Conservation (phyloP, 139 green algal species). For the Volvox reticuliferus region DNA sequence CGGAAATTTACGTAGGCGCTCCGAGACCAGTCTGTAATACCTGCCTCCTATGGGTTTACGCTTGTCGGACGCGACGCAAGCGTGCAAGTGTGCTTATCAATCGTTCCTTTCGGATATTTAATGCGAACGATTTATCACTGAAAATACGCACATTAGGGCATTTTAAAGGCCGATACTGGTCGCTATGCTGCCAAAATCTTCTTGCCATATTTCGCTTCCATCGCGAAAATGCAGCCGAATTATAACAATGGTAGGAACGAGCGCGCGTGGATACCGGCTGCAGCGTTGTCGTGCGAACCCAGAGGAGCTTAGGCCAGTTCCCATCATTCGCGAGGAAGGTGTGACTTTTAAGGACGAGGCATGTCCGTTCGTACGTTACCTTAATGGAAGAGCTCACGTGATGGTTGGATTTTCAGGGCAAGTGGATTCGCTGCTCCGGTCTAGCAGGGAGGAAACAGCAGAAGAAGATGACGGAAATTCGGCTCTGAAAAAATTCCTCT, state of each 20-base stretch:
- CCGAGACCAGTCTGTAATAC: too few relatives aligned
- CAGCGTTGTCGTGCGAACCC: slow-evolving; percentile 9
- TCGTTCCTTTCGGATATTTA: too few relatives aligned
- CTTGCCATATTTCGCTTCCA: not conserved
- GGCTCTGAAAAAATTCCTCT: slow-evolving; percentile 83
- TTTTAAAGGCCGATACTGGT: too few relatives aligned
- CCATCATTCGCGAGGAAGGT: slow-evolving; percentile 30
- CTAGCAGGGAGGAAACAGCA: not conserved
- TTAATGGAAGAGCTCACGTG: not conserved
- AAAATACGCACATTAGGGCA: too few relatives aligned
- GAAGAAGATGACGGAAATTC: not conserved
- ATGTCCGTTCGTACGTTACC: too few relatives aligned
- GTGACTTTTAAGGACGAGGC: not conserved
- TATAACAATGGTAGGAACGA: not conserved
- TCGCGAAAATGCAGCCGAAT: not conserved
- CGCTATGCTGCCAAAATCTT: not conserved
- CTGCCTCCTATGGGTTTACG: too few relatives aligned
- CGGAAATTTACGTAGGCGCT: too few relatives aligned
- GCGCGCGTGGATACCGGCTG: not conserved
- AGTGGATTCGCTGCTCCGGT: not conserved
- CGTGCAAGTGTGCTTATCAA: too few relatives aligned
- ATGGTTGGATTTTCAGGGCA: not conserved
- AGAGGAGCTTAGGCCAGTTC: slow-evolving; percentile 6
- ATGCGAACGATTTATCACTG: too few relatives aligned
- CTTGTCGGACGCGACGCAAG: too few relatives aligned